These are phyloP conservation scores for Aspergillus intermedius DNA, from an alignment of 2,329 filamentous ascomycete species.

Conservation along the genomic window DNA sequence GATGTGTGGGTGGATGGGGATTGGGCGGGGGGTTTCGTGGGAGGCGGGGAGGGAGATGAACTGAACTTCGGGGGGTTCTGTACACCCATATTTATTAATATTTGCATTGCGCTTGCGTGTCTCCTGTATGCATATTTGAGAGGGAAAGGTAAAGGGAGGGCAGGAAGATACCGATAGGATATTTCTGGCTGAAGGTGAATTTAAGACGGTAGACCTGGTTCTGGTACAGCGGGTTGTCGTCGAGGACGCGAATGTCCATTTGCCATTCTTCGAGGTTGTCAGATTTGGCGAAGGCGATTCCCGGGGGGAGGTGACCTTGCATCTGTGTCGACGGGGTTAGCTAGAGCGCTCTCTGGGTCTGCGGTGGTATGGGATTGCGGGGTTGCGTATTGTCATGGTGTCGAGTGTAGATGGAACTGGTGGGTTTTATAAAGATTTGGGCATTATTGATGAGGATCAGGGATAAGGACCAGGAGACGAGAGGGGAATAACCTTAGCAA, in stretches of 20 bases:
- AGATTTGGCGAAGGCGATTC: conserved; percentile 71
- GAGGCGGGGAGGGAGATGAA: conserved; percentile 58
- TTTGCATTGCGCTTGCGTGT: background rate
- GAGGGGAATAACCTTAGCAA: conserved; percentile 47
- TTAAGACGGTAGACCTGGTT: conserved; percentile 75
- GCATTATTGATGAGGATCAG: background rate
- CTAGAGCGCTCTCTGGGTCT: too few relatives aligned
- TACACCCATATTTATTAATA: background rate
- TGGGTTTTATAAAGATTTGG: background rate
- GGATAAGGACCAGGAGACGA: background rate
- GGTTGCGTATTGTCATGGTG: too few relatives aligned
- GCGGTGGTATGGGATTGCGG: too few relatives aligned
- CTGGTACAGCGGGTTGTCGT: conserved; percentile 80
- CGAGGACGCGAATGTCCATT: conserved; percentile 85
- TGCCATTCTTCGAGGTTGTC: conserved; percentile 85
- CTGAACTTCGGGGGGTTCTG: conserved; percentile 90
- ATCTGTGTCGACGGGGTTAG: conserved; percentile 35
- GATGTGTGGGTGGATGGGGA: conserved; percentile 95
- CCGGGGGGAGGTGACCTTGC: conserved; percentile 53
- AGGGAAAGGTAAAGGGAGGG: background rate
- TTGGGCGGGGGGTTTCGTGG: conserved; percentile 45
- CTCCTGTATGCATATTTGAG: too few relatives aligned
- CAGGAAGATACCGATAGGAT: conserved; percentile 74
- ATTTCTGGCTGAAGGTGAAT: conserved; percentile 75
- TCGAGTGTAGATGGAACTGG: background rate